Base-by-base conservation (phyloP, 768 basidiomycete genomes). In the Mycena epipterygia region DNA sequence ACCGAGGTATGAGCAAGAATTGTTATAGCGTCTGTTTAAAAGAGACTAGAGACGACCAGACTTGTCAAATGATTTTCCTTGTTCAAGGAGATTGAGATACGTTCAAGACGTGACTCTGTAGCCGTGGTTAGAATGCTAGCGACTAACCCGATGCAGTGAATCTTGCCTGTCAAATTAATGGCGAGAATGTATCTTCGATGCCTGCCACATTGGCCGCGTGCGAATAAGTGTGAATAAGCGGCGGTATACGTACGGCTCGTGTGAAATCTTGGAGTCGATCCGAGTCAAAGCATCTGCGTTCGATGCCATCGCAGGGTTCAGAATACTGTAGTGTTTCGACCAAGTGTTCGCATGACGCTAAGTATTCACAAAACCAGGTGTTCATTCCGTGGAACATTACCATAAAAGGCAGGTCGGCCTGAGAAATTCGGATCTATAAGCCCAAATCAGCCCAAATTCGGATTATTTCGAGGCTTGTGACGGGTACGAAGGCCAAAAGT, bases 161-260 rank as follows among this genome's bases (percentile, higher is more conserved):
- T 62, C 19, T 27, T 49, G 25, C 35, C 61, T 62, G 61, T 62
- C 48, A 51, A 19, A 21, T 33, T 37, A 51, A 12, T 33, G 48
- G 19, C 25, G n/a, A 12, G 16, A 32, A 23, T 30, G 48, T 16
- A 48, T 7, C 3, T 48, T 61, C 5, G 32, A 37, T 37, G 14
- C 59, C 35, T 2, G 9, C 58, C 58, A 60, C 58, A 46, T 17
- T 46, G 46, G 32, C 59, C 59, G 44, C 23, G 13, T 61, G 59
- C 16, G n/a, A n/a, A n/a, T n/a, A n/a, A n/a, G n/a, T n/a, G n/a
- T n/a, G 59, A 61, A 61, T 33, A 8, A 44, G 21, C 42, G 29
- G 16, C 46, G 32, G 11, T 14, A 35, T 41, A 37, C 39, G 55
- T 37, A 39, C 21, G 8, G 23, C 39, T 32, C 14, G 59, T 48